A percentile compares a stretch with the other conserved stretches of the same genome.
Evolutionary conservation across 768 basidiomycete species (phyloP).

Genomic region (Mrakia hoshinonis): DNA sequence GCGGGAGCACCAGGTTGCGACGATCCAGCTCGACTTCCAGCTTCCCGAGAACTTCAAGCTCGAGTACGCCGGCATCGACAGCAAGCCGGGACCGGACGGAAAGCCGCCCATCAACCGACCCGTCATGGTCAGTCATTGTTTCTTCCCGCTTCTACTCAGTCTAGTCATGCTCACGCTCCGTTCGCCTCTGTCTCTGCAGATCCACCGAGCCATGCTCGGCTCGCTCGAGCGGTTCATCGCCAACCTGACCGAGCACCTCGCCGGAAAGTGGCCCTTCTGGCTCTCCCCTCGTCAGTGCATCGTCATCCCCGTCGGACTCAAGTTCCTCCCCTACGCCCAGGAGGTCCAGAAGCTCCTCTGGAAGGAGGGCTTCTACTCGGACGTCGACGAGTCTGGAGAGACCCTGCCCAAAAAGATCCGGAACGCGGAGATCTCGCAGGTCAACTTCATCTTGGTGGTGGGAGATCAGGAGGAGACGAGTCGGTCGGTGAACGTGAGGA

Average conservation of each 20-base stretch:
- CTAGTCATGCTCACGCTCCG: background rate
- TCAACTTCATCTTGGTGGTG: slow-evolving; percentile 98
- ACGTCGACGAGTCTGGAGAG: slow-evolving; percentile 84
- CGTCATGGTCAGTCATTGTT: slow-evolving; percentile 52
- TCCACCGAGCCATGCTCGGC: slow-evolving; percentile 92
- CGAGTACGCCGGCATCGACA: slow-evolving; percentile 59
- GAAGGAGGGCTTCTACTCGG: slow-evolving; percentile 68
- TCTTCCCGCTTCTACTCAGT: background rate
- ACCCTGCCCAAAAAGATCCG: slow-evolving; percentile 95
- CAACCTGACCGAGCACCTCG: slow-evolving; percentile 94
- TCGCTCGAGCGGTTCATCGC: slow-evolving; percentile 92
- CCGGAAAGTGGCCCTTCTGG: slow-evolving; percentile 99
- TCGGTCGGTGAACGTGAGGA: slow-evolving; percentile 86
- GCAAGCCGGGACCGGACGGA: slow-evolving; percentile 47
- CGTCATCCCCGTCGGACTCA: slow-evolving; percentile 83
- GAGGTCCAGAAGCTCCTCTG: slow-evolving; percentile 64
- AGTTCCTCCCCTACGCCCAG: slow-evolving; percentile 82
- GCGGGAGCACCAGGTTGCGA: slow-evolving; percentile 95
- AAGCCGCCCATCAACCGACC: slow-evolving; percentile 50
- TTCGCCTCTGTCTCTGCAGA: slow-evolving; percentile 36
- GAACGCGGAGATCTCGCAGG: slow-evolving; percentile 92
- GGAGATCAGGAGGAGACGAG: slow-evolving; percentile 83
- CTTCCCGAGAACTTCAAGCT: slow-evolving; percentile 93
- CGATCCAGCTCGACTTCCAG: slow-evolving; percentile 98
- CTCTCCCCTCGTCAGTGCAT: slow-evolving; percentile 90